A percentile compares a stretch with the other conserved stretches of the same genome.
phyloP scores from a whole-genome alignment of 306 rosid genomes.

The Quercus agrifolia region DNA sequence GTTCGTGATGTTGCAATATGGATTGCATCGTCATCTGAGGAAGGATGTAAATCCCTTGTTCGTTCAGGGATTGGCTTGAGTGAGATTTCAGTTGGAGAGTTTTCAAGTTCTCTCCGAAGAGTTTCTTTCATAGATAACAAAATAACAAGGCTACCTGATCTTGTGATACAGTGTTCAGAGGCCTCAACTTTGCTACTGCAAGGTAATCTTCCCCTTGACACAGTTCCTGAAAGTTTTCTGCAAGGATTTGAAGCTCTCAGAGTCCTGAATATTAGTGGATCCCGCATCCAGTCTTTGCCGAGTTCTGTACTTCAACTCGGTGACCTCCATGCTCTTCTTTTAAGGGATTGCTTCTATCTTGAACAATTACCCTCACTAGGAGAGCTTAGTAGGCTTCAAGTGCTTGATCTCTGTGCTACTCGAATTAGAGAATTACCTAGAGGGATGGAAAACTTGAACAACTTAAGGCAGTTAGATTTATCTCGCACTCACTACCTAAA shows the following conservation, averaged over 20 bases:
- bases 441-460: background rate
- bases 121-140: background rate
- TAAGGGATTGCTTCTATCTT: conserved; percentile 12
- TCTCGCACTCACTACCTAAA: conserved; percentile 13
- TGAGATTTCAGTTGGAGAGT: no score
- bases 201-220: background rate
- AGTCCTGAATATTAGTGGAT: conserved; percentile 16
- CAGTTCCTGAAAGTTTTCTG: conserved; percentile 4
- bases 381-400: conserved; percentile 5
- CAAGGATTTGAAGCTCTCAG: background rate
- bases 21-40: background rate
- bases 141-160: background rate
- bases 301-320: conserved; percentile 13
- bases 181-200: background rate
- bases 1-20: no score
- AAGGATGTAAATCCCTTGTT: background rate
- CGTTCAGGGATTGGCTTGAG: no score
- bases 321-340: conserved; percentile 18
- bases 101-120: background rate
- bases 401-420: conserved; percentile 23
- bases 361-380: conserved; percentile 12
- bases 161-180: background rate
- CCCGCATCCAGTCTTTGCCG: conserved; percentile 8
- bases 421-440: conserved; percentile 11
- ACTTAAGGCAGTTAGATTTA: background rate